Evolutionary conservation across 176 grass and related monocot genomes (phyloP), one percentile per base, ranked within the genome.

Genomic region (Calamus simplicifolius): DNA sequence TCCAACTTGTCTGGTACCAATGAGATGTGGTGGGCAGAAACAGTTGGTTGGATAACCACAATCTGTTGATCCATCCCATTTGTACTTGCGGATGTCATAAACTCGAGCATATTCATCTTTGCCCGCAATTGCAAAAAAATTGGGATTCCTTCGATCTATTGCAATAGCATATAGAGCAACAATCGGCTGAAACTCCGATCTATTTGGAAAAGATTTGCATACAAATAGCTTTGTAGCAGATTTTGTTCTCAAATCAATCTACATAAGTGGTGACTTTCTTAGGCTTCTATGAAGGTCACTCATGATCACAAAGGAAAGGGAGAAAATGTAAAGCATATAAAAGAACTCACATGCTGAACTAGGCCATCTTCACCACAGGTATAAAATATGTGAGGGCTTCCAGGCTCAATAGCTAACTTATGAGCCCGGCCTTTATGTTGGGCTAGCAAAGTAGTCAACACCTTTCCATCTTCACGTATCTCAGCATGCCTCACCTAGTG

Each of bases 221-320:
- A 51, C 19, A 51, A 90, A 85, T 25, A 96, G 48, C 62, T 87
- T 69, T 77, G 83, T 82, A 28, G 77, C 68, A 15, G 52, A 68
- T 59, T 79, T 77, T 50, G 86, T 79, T 76, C 83, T 90, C 83
- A 96, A 76, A 76, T 90, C 91, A 85, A 96, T 85, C 86, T 90
- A 74, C 75, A 75, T 43, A 50, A 38, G 12, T 12, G 35, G 35
- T 38, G 35, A 38, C 35, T 38, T 38, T 38, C 7, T 38, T 38
- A 38, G 35, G 6, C 35, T 38, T 38, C 7, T 38, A 7, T 38
- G 12, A 38, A 38, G 8, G 35, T 12, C 1, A 12, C 35, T 38
- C 35, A 38, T 38, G 35, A 6, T 38, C 12, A 8, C 38, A 79
- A 19, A 54, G 49, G 15, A 26, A 50, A 35, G 8, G 27, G 48